These are phyloP conservation scores for Alternaria gaisen DNA, from an alignment of 2,329 filamentous ascomycete species.

Conservation along the genomic window DNA sequence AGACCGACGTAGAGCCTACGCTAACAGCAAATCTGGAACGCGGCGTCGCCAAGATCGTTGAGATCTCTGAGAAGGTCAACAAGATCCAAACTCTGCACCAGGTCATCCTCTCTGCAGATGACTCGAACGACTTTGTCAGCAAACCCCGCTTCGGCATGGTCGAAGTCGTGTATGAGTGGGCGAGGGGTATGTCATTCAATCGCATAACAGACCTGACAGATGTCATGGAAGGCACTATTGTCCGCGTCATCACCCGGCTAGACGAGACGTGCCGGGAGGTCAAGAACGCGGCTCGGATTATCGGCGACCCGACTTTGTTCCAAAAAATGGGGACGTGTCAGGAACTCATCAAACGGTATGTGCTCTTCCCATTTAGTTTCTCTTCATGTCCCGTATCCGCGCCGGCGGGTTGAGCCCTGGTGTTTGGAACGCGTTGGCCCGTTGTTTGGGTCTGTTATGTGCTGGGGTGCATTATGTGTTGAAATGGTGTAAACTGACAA, in stretches of 20 bases:
- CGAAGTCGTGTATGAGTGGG: constrained; percentile 99
- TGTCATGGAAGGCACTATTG: constrained; percentile 96
- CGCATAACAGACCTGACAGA: constrained; percentile 96
- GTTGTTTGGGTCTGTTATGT: background rate
- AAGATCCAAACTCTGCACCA: constrained; percentile 88
- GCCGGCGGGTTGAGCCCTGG: background rate
- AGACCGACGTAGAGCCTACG: constrained; percentile 82
- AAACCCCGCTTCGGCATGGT: constrained; percentile 90
- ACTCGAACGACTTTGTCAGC: constrained; percentile 90
- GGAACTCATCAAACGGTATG: constrained; percentile 97
- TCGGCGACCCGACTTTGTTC: constrained; percentile 92
- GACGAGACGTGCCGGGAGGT: constrained; percentile 98
- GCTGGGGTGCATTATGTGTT: background rate
- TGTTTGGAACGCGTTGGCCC: background rate
- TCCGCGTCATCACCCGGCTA: constrained; percentile 88
- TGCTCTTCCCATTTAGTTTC: constrained; percentile 47
- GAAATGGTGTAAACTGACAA: constrained; percentile 1
- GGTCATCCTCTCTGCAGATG: constrained; percentile 88
- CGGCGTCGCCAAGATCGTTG: constrained; percentile 85
- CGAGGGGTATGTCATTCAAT: constrained; percentile 96
- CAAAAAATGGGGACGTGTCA: constrained; percentile 97
- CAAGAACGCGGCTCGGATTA: constrained; percentile 94
- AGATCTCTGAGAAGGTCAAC: constrained; percentile 92
- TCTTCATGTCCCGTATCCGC: constrained; percentile 4
- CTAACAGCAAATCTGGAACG: constrained; percentile 83